Conservation (phyloP, 2,329 filamentous ascomycete species). For the Diaporthe vaccinii region DNA sequence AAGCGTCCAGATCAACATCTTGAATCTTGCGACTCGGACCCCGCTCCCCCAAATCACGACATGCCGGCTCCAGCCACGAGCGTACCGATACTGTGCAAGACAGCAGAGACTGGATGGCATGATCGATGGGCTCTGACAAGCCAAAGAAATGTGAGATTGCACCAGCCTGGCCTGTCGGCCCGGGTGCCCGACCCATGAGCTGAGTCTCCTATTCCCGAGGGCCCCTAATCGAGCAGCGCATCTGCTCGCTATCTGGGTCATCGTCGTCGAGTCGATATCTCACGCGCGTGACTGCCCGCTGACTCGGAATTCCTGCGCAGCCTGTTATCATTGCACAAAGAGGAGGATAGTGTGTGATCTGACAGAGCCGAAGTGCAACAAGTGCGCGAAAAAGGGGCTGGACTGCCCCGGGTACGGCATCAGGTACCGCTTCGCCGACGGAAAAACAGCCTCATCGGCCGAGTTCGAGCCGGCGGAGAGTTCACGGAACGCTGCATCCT, state of each 20-base stretch:
- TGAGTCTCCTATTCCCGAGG: neutral
- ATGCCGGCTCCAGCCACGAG: slow-evolving; percentile 29
- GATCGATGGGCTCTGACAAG: slow-evolving; percentile 35
- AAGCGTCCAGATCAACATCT: slow-evolving; percentile 7
- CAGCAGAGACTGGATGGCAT: slow-evolving; percentile 27
- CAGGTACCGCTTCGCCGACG: slow-evolving; percentile 38
- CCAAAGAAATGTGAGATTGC: slow-evolving; percentile 35
- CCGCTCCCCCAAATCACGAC: slow-evolving; percentile 19
- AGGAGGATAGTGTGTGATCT: slow-evolving; percentile 41
- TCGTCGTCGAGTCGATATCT: neutral
- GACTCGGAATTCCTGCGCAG: slow-evolving; percentile 9
- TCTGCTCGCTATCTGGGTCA: slow-evolving; percentile 2
- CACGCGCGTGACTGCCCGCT: neutral
- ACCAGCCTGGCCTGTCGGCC: neutral
- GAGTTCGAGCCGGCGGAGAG: slow-evolving; percentile 3
- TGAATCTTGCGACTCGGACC: neutral
- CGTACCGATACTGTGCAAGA: neutral
- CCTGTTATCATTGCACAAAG: slow-evolving; percentile 40
- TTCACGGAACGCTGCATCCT: neutral
- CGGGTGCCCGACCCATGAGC: neutral
- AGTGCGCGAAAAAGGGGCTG: slow-evolving; percentile 39
- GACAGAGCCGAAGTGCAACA: slow-evolving; percentile 37
- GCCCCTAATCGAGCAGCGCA: neutral
- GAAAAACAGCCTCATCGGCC: slow-evolving; percentile 14
- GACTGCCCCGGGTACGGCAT: slow-evolving; percentile 40